phyloP scores from a whole-genome alignment of 208 protist genomes.

The Trypanosomatidae sp. region DNA sequence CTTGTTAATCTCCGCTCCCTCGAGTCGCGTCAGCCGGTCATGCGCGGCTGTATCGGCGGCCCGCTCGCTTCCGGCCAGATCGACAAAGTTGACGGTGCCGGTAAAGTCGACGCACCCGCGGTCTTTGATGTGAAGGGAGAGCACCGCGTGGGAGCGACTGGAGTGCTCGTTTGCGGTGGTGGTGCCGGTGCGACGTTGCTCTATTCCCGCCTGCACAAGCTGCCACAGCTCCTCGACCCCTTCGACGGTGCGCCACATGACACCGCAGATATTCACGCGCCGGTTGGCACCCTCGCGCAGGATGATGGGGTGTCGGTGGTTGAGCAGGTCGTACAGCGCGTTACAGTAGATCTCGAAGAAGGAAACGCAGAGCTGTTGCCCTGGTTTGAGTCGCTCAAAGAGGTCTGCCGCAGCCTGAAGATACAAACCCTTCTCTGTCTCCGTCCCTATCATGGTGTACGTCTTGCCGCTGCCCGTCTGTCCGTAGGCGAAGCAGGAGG shows the following conservation, averaged over 20 bases:
- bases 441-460: slow-evolving; percentile 90
- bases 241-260: slow-evolving; percentile 74
- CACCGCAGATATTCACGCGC: slow-evolving; percentile 90
- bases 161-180: slow-evolving; percentile 90
- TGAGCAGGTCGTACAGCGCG: slow-evolving; percentile 95
- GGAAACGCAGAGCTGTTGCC: slow-evolving; percentile 57
- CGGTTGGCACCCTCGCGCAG: slow-evolving; percentile 91
- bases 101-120: slow-evolving; percentile 50
- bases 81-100: slow-evolving; percentile 94
- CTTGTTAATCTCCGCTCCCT: slow-evolving; percentile 99
- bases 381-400: slow-evolving; percentile 54
- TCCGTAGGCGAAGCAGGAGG: slow-evolving; percentile 95
- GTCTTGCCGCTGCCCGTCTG: slow-evolving; percentile 94
- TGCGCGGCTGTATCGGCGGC: slow-evolving; percentile 90
- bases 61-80: slow-evolving; percentile 98
- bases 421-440: slow-evolving; percentile 88
- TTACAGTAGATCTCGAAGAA: slow-evolving; percentile 98
- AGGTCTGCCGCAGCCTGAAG: slow-evolving; percentile 90
- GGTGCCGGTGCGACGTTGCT: slow-evolving; percentile 81
- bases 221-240: slow-evolving; percentile 59
- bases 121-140: slow-evolving; percentile 60
- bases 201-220: slow-evolving; percentile 78
- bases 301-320: slow-evolving; percentile 78
- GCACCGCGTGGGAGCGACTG: slow-evolving; percentile 87
- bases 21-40: slow-evolving; percentile 93